A percentile compares a stretch with the other conserved stretches of the same genome.
Evolutionary conservation across 1,284 basidiomycete species (phyloP).

Genomic region (Fomitopsis pinicola): DNA sequence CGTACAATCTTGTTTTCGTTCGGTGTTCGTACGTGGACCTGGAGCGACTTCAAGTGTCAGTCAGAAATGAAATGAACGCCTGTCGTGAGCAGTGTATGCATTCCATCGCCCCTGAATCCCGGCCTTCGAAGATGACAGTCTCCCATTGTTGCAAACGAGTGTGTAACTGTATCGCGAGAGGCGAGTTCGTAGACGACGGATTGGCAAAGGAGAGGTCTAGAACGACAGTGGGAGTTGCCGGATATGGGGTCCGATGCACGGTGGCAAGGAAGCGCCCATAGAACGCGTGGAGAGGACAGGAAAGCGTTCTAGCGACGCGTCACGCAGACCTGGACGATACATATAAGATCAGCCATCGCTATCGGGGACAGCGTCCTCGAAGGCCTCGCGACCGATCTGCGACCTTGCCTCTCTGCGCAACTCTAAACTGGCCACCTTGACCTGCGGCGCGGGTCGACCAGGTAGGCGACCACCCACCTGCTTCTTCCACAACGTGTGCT

Average conservation of each 20-base stretch:
- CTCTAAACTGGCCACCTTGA: not conserved
- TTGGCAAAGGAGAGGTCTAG: not conserved
- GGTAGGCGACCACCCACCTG: conserved; percentile 1
- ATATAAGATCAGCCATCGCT: conserved; percentile 7
- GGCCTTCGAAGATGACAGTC: too few species aligned
- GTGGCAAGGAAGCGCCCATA: conserved; percentile 1
- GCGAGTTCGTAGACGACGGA: not conserved
- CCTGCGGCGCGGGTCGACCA: not conserved
- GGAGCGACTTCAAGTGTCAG: too few species aligned
- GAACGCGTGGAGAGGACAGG: conserved; percentile 5
- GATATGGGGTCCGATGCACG: conserved; percentile 1
- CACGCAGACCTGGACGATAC: conserved; percentile 6
- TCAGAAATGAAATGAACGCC: too few species aligned
- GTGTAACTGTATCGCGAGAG: too few species aligned
- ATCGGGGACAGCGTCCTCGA: conserved; percentile 5
- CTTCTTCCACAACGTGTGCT: conserved; percentile 30
- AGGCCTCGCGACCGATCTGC: not conserved
- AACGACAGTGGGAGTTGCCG: not conserved
- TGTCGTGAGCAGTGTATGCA: too few species aligned
- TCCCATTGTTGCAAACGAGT: too few species aligned
- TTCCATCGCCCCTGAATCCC: too few species aligned
- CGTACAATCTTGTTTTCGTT: too few species aligned
- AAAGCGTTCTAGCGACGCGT: conserved; percentile 9
- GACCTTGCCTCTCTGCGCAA: not conserved
- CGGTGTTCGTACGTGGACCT: too few species aligned